Percentiles rank a stretch among this genome's conserved stretches.
These are phyloP conservation scores for Alternaria incomplexa DNA, from an alignment of 2,329 filamentous ascomycete species.

Conservation along the genomic window DNA sequence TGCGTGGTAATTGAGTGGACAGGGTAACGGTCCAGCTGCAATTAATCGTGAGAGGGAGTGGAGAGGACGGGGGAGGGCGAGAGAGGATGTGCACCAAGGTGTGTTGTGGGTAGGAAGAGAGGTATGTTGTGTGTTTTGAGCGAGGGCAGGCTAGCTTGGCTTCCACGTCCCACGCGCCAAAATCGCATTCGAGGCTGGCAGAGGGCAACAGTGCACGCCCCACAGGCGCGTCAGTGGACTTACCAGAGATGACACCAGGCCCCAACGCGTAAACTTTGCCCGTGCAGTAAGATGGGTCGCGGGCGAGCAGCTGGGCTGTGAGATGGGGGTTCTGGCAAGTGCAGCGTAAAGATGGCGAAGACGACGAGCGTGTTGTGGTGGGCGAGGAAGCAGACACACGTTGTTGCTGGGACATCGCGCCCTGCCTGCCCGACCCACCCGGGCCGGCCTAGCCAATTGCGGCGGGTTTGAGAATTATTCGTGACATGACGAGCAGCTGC, in stretches of 20 bases:
- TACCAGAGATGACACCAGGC: slow-evolving; percentile 28
- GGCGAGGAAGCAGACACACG: slow-evolving; percentile 16
- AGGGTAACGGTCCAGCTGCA: slow-evolving; percentile 42
- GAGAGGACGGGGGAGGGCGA: slow-evolving; percentile 27
- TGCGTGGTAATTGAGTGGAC: slow-evolving; percentile 33
- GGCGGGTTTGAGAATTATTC: slow-evolving; percentile 40
- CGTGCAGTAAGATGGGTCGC: slow-evolving; percentile 1
- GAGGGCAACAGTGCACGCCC: slow-evolving; percentile 36
- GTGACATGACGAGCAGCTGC: slow-evolving; percentile 28
- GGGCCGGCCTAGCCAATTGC: slow-evolving; percentile 31
- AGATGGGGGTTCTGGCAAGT: slow-evolving; percentile 8
- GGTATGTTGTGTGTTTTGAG: slow-evolving; percentile 46
- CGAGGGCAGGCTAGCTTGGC: slow-evolving; percentile 30
- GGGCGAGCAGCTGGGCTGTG: neutral
- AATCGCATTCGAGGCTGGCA: slow-evolving; percentile 38
- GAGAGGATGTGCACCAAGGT: slow-evolving; percentile 41
- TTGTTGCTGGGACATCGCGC: slow-evolving; percentile 23
- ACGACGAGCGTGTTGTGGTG: slow-evolving; percentile 22
- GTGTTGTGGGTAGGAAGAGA: slow-evolving; percentile 43
- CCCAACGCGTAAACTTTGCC: slow-evolving; percentile 31
- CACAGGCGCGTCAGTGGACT: slow-evolving; percentile 42
- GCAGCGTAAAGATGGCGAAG: slow-evolving; percentile 15
- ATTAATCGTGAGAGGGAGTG: slow-evolving; percentile 31
- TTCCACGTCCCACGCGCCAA: slow-evolving; percentile 36
- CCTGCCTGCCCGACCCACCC: slow-evolving; percentile 18